Percentiles rank a stretch among this genome's conserved stretches.
Evolutionary conservation across 2,329 filamentous ascomycete species (phyloP).

Genomic region (Plenodomus tracheiphilus): DNA sequence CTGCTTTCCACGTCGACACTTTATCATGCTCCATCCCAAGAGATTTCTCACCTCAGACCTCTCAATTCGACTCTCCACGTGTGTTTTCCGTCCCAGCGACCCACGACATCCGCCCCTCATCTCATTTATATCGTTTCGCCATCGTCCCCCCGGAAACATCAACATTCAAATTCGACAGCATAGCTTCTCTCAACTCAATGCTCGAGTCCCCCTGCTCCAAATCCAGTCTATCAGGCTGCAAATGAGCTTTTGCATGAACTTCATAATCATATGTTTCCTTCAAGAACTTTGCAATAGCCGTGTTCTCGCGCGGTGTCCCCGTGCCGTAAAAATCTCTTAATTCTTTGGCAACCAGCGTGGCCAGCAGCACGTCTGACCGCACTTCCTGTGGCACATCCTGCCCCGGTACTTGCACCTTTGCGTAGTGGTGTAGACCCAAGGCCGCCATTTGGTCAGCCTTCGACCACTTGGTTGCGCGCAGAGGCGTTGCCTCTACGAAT

Average conservation of each 20-base stretch:
- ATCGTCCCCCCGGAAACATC: not conserved
- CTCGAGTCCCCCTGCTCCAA: slow-evolving; percentile 9
- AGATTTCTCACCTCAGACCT: no score
- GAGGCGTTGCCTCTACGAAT: slow-evolving; percentile 20
- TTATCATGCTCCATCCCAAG: no score
- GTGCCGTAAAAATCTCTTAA: slow-evolving; percentile 22
- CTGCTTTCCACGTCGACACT: no score
- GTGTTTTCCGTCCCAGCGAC: no score
- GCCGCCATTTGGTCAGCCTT: slow-evolving; percentile 25
- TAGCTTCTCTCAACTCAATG: slow-evolving; percentile 13
- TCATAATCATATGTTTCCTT: slow-evolving; percentile 20
- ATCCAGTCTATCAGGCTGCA: not conserved
- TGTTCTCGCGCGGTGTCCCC: slow-evolving; percentile 21
- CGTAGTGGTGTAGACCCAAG: slow-evolving; percentile 21
- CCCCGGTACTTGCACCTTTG: slow-evolving; percentile 10
- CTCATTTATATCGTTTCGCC: no score
- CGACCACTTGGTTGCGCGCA: slow-evolving; percentile 26
- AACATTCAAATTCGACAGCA: slow-evolving; percentile 4
- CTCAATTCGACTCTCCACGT: no score
- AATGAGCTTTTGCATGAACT: slow-evolving; percentile 4
- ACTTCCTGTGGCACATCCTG: slow-evolving; percentile 7
- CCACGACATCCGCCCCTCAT: no score
- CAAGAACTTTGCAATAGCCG: slow-evolving; percentile 22
- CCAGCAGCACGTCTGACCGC: slow-evolving; percentile 12
- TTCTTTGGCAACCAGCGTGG: slow-evolving; percentile 25